Evolutionary conservation across 352 stramenopile genomes (phyloP).

Genomic region (Globisporangium splendens): DNA sequence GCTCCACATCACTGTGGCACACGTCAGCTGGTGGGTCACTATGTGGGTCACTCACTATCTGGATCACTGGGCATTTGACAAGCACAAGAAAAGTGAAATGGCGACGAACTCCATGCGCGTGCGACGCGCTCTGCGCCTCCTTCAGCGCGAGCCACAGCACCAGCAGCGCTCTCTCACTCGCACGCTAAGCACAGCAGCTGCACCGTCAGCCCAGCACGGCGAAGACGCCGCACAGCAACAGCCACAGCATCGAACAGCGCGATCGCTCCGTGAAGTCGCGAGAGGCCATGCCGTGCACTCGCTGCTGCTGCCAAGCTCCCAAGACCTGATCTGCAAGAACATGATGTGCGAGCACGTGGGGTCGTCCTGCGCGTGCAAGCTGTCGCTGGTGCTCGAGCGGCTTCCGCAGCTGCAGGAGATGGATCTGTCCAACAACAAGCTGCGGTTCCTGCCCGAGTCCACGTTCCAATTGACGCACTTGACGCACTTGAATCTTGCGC

Average conservation of each 20-base stretch:
- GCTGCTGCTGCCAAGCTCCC: conserved; percentile 70
- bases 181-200: background rate
- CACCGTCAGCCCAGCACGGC: too few species aligned
- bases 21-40: background rate
- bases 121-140: background rate
- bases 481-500: conserved; percentile 49
- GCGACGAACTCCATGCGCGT: background rate
- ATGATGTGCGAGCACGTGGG: conserved; percentile 91
- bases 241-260: conserved; percentile 8
- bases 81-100: background rate
- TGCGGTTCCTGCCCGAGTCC: conserved; percentile 70
- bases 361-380: conserved; percentile 77
- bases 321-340: conserved; percentile 89
- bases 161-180: background rate
- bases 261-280: conserved; percentile 66
- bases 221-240: background rate
- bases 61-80: background rate
- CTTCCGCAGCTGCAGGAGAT: conserved; percentile 60
- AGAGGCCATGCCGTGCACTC: conserved; percentile 41
- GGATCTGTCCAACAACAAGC: conserved; percentile 74
- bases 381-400: conserved; percentile 76
- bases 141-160: background rate
- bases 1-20: background rate
- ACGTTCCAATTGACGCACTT: conserved; percentile 71
- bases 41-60: background rate